Conservation (phyloP, 1,139 yeast species). For the Yamadazyma sp. region DNA sequence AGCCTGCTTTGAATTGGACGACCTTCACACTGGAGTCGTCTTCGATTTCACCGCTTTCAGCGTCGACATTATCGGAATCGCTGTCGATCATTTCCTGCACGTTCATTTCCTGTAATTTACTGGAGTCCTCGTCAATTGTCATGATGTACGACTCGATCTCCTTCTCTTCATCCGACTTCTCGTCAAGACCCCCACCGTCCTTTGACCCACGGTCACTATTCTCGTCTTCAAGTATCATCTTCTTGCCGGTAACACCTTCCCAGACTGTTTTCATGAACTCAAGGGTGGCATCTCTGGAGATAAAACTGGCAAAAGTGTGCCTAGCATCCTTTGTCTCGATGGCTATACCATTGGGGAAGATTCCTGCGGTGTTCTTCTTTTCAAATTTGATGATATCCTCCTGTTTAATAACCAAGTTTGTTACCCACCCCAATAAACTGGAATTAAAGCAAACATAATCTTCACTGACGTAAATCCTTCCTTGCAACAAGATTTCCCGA, state of each 20-base stretch:
- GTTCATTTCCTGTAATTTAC: constrained; percentile 16
- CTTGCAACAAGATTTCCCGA: constrained; percentile 87
- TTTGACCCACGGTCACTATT: constrained; percentile 8
- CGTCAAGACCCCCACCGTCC: constrained; percentile 9
- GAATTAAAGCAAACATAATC: constrained; percentile 84
- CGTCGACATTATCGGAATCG: constrained; percentile 9
- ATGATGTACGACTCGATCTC: constrained; percentile 31
- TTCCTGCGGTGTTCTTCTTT: constrained; percentile 79
- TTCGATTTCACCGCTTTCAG: neutral
- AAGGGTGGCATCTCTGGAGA: constrained; percentile 76
- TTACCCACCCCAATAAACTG: constrained; percentile 91
- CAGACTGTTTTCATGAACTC: constrained; percentile 66
- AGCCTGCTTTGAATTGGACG: constrained; percentile 30
- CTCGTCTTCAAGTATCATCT: constrained; percentile 16
- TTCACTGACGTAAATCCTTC: constrained; percentile 82
- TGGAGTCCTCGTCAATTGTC: constrained; percentile 33
- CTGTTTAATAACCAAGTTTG: constrained; percentile 71
- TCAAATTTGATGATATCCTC: constrained; percentile 74
- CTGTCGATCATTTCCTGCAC: constrained; percentile 15
- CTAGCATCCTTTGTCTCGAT: constrained; percentile 68
- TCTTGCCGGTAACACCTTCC: constrained; percentile 35
- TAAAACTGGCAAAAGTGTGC: constrained; percentile 83
- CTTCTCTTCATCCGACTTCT: constrained; percentile 7
- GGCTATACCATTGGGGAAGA: constrained; percentile 87
- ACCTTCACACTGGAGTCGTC: constrained; percentile 16